These are phyloP conservation scores for Fistulina hepatica DNA, from an alignment of 1,284 basidiomycete genomes.

Conservation along the genomic window DNA sequence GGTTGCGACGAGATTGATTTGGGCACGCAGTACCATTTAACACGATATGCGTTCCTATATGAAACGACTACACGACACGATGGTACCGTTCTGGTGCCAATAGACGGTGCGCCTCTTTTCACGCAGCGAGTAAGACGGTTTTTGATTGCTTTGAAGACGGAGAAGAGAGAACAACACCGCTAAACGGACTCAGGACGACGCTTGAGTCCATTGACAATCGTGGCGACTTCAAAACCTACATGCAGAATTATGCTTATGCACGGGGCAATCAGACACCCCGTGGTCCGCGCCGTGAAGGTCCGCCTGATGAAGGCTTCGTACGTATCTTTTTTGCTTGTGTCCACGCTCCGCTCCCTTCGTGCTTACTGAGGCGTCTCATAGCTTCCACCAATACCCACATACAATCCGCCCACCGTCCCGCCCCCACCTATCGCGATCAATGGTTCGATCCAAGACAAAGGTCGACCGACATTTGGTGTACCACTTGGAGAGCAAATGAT, in stretches of 20 bases:
- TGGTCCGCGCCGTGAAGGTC: constrained; percentile 74
- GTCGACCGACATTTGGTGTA: constrained; percentile 78
- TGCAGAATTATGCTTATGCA: constrained; percentile 92
- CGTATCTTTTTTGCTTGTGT: constrained; percentile 23
- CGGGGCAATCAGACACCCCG: constrained; percentile 51
- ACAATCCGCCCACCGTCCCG: constrained; percentile 24
- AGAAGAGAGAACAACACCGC: constrained; percentile 28
- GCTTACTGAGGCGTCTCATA: constrained; percentile 17
- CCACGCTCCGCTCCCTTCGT: not conserved
- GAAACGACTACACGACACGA: constrained; percentile 88
- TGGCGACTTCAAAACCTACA: constrained; percentile 89
- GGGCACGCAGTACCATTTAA: constrained; percentile 93
- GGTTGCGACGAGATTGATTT: constrained; percentile 94
- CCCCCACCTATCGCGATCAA: constrained; percentile 20
- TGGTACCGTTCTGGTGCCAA: constrained; percentile 72
- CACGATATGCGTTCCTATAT: constrained; percentile 89
- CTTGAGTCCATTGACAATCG: constrained; percentile 92
- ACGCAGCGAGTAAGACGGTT: constrained; percentile 1
- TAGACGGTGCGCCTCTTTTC: constrained; percentile 33
- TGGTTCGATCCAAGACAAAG: constrained; percentile 47
- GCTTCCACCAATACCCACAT: constrained; percentile 51
- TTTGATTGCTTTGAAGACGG: constrained; percentile 4
- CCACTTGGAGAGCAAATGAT: constrained; percentile 87
- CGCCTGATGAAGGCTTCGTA: constrained; percentile 80
- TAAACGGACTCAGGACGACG: constrained; percentile 73